A percentile compares a stretch with the other conserved stretches of the same genome.
These are phyloP conservation scores for Ophiobolus disseminans DNA, from an alignment of 2,329 filamentous ascomycete species.

Conservation along the genomic window DNA sequence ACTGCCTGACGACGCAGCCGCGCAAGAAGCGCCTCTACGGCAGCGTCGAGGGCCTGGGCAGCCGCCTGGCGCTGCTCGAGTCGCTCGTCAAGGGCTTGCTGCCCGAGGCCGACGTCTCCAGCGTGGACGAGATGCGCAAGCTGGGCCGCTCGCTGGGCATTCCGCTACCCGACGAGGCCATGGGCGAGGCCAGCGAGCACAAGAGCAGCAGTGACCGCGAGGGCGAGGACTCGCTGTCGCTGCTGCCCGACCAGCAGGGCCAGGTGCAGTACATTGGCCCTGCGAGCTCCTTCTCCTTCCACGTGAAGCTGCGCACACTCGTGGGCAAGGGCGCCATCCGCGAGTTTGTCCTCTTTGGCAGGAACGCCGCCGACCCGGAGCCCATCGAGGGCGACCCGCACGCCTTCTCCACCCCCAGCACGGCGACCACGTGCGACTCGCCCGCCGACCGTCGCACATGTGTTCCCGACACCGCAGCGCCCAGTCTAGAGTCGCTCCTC, in stretches of 20 bases:
- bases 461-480: constrained; percentile 17
- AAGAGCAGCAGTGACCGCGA: constrained; percentile 29
- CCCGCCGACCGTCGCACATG: constrained; percentile 27
- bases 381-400: constrained; percentile 26
- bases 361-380: constrained; percentile 47
- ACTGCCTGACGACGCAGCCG: constrained; percentile 54
- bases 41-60: constrained; percentile 52
- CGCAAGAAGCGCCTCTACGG: constrained; percentile 56
- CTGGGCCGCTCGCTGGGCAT: constrained; percentile 51
- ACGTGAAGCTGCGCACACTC: constrained; percentile 50
- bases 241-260: constrained; percentile 53
- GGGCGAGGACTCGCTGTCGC: constrained; percentile 45
- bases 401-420: constrained; percentile 30
- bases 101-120: constrained; percentile 53
- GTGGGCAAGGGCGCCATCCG: constrained; percentile 42
- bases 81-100: constrained; percentile 55
- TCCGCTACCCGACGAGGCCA: constrained; percentile 42
- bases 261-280: constrained; percentile 56
- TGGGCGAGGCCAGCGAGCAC: constrained; percentile 23
- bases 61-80: constrained; percentile 52
- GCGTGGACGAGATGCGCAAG: constrained; percentile 50
- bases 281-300: constrained; percentile 53
- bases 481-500: constrained; percentile 47
- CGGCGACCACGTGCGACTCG: constrained; percentile 29
- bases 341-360: constrained; percentile 52